A percentile compares a stretch with the other conserved stretches of the same genome.
These are phyloP conservation scores for Auriscalpium vulgare DNA, from an alignment of 768 basidiomycete species.

Conservation along the genomic window DNA sequence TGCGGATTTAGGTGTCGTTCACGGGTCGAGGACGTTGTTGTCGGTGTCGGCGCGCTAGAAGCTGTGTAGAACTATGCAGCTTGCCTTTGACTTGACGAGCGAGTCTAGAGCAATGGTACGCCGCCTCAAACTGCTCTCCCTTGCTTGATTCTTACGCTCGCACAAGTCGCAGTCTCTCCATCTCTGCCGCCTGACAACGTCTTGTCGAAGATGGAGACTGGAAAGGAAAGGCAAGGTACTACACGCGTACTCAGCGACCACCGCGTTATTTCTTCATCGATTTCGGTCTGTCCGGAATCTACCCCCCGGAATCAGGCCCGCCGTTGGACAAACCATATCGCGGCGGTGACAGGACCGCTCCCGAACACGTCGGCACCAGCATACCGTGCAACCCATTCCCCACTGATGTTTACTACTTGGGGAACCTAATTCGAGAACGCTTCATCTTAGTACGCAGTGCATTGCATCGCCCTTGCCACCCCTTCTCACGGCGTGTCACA, in stretches of 20 bases:
- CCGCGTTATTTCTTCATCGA: slow-evolving; percentile 24
- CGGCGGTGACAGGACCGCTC: slow-evolving; percentile 20
- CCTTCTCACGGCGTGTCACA: background rate
- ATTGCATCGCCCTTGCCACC: background rate
- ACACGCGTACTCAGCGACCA: slow-evolving; percentile 20
- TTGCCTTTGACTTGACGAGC: too few relatives aligned
- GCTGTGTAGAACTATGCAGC: too few relatives aligned
- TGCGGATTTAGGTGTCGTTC: too few relatives aligned
- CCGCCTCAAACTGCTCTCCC: too few relatives aligned
- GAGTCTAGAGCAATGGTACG: too few relatives aligned
- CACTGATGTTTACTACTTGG: slow-evolving; percentile 20
- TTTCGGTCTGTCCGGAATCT: slow-evolving; percentile 21
- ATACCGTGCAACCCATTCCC: slow-evolving; percentile 17
- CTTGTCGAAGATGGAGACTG: background rate
- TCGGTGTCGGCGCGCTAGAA: too few relatives aligned
- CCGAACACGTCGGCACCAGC: slow-evolving; percentile 14
- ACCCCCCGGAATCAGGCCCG: slow-evolving; percentile 2
- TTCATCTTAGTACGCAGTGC: too few relatives aligned
- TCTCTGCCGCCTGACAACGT: too few relatives aligned
- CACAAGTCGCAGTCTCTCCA: too few relatives aligned
- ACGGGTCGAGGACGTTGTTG: too few relatives aligned
- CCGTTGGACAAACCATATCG: slow-evolving; percentile 12
- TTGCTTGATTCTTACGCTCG: too few relatives aligned
- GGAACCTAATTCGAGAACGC: slow-evolving; percentile 17
- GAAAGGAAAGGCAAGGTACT: too few relatives aligned